These are phyloP conservation scores for carrot (Daucus carota) DNA, from an alignment of 129 eudicot species.

Conservation along the genomic window DNA sequence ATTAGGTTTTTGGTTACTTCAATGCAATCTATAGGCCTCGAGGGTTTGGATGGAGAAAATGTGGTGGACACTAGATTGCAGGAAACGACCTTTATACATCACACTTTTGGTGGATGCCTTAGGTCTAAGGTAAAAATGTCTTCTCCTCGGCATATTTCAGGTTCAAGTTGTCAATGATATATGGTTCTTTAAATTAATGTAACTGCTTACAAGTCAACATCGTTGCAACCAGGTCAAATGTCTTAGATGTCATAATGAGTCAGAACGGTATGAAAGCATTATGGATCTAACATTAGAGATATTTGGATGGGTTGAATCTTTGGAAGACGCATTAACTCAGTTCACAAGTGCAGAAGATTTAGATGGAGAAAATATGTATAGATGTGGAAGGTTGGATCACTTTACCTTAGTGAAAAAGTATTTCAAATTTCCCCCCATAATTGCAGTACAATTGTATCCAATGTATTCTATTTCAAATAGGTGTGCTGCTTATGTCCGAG, in stretches of 20 bases:
- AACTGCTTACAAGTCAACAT: background rate
- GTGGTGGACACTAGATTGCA: slow-evolving; percentile 62
- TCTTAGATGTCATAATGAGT: slow-evolving; percentile 76
- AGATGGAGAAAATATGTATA: slow-evolving; percentile 94
- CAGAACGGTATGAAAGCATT: slow-evolving; percentile 72
- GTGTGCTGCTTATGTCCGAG: slow-evolving; percentile 79
- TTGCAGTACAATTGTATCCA: slow-evolving; percentile 1
- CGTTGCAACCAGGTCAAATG: slow-evolving; percentile 62
- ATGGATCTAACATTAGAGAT: slow-evolving; percentile 95
- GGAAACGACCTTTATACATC: slow-evolving; percentile 88
- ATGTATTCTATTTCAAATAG: slow-evolving; percentile 27
- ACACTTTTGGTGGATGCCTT: slow-evolving; percentile 85
- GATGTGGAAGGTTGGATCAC: slow-evolving; percentile 73
- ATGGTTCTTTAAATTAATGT: slow-evolving; percentile 1
- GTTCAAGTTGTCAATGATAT: background rate
- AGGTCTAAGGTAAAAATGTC: slow-evolving; percentile 55
- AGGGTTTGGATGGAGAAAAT: slow-evolving; percentile 74
- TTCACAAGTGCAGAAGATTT: slow-evolving; percentile 85
- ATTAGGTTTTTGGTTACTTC: slow-evolving; percentile 83
- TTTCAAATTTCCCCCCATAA: background rate
- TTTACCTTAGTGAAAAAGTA: slow-evolving; percentile 2
- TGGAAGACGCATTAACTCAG: slow-evolving; percentile 87
- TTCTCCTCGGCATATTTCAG: background rate
- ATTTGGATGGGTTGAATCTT: slow-evolving; percentile 72
- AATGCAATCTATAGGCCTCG: slow-evolving; percentile 91